Evolutionary conservation across 2,329 filamentous ascomycete genomes (phyloP).

Genomic region (Exophiala spinifera): DNA sequence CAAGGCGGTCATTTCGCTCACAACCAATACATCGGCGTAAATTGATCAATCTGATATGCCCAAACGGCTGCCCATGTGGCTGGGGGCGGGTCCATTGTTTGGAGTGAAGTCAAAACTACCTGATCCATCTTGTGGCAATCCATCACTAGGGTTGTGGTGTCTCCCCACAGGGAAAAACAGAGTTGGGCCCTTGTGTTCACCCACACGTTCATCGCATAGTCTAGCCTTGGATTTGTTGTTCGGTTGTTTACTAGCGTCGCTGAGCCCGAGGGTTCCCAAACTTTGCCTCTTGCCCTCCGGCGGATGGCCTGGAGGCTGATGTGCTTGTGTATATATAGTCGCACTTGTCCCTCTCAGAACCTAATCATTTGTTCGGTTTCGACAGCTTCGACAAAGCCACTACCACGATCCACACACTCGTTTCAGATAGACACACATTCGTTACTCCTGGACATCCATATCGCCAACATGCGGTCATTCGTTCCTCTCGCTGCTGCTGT

Average conservation of each 20-base stretch:
- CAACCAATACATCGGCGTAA: background rate
- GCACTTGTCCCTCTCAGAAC: background rate
- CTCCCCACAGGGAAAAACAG: no score
- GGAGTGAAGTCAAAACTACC: conserved; percentile 1
- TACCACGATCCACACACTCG: background rate
- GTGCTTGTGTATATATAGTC: background rate
- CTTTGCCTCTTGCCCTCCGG: background rate
- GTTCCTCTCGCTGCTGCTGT: conserved; percentile 15
- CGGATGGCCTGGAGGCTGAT: no score
- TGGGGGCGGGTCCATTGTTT: background rate
- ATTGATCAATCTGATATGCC: background rate
- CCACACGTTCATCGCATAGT: background rate
- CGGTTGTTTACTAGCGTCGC: background rate
- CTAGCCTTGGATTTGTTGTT: background rate
- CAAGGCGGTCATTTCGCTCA: background rate
- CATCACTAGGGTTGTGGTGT: no score
- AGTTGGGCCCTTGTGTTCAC: background rate
- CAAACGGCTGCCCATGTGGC: background rate
- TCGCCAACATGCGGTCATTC: conserved; percentile 21
- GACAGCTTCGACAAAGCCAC: background rate
- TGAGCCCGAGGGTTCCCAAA: background rate
- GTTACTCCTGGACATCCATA: conserved; percentile 2
- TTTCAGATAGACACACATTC: background rate
- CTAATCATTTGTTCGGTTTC: background rate
- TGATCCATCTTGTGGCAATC: no score